Evolutionary conservation across 257 asterid genomes (phyloP).

Genomic region (Verbena officinalis): DNA sequence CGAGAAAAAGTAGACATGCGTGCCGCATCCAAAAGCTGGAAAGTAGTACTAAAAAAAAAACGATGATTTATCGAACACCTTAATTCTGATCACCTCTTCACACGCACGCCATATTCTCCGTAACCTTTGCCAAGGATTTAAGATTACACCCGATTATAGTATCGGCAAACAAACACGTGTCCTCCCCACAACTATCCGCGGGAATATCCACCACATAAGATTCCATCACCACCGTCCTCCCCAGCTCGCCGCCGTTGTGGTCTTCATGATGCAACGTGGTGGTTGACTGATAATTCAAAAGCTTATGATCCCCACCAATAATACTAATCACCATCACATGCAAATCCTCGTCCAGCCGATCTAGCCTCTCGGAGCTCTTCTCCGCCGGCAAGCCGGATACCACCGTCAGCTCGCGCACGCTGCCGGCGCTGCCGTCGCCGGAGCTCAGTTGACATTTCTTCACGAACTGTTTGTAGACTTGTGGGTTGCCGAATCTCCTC

Average conservation of each 20-base stretch:
- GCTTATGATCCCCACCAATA: constrained; percentile 57
- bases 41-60: too few species aligned
- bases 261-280: constrained; percentile 38
- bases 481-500: constrained; percentile 44
- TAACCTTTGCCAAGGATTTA: constrained; percentile 39
- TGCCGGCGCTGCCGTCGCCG: constrained; percentile 52
- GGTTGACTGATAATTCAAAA: constrained; percentile 50
- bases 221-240: constrained; percentile 50
- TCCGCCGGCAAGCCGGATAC: neutral
- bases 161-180: constrained; percentile 55
- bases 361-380: constrained; percentile 55
- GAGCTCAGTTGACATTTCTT: constrained; percentile 34
- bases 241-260: too few species aligned
- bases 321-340: constrained; percentile 51
- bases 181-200: constrained; percentile 43
- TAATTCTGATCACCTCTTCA: too few species aligned
- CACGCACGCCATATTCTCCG: constrained; percentile 38
- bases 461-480: constrained; percentile 49
- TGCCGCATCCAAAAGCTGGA: too few species aligned
- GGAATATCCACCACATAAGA: constrained; percentile 67
- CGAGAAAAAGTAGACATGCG: too few species aligned
- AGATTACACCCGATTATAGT: constrained; percentile 49
- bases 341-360: constrained; percentile 53
- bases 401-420: constrained; percentile 43
- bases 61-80: neutral